Evolutionary conservation across 805 yeast species (phyloP), one percentile per base, ranked within the genome.

Genomic region (Ascoidea rubescens): DNA sequence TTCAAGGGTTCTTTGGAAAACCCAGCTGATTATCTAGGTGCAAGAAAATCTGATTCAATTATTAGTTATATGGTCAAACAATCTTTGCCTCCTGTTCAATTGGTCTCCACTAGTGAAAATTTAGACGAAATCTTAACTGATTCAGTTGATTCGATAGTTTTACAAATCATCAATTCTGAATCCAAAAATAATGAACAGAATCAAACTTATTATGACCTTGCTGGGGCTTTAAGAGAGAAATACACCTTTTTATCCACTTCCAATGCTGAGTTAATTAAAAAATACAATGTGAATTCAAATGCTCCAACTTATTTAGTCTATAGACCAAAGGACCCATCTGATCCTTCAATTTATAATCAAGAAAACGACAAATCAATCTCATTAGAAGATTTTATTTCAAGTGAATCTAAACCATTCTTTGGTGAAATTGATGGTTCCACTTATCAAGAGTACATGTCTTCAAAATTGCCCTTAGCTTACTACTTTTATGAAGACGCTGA

Each of bases 371-470:
- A 52, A 31, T 58, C 57, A 50, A 57, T 56, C 49, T 62, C 65
- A 17, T 67, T 85, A 58, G 58, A 61, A 48, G 65, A 68, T 43
- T 84, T 82, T 64, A 69, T 82, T 59, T 67, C 69, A 52, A 66
- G 69, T 58, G 93, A 89, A 71, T 68, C 83, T 49, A 76, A 85
- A 65, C 96, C 97, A 53, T 74, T 78, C 61, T 83, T 90, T 60
- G 96, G 95, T 63, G 96, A 90, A 69, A 79, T 91, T 58, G 81
- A 80, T 62, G 89, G 93, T 58, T 73, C 78, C 51, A 83, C 93
- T 57, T 93, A 84, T 76, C 71, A 75, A 68, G 64, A 73, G 46
- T 93, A 90, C 74, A 79, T 87, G 76, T 69, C 74, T 53, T 71
- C 89, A 54, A 76, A 79, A 43, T 58, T 80, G 53, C 99, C 99